A percentile compares a stretch with the other conserved stretches of the same genome.
Evolutionary conservation across 306 rosid genomes (phyloP).

Genomic region (Clitoria ternatea): DNA sequence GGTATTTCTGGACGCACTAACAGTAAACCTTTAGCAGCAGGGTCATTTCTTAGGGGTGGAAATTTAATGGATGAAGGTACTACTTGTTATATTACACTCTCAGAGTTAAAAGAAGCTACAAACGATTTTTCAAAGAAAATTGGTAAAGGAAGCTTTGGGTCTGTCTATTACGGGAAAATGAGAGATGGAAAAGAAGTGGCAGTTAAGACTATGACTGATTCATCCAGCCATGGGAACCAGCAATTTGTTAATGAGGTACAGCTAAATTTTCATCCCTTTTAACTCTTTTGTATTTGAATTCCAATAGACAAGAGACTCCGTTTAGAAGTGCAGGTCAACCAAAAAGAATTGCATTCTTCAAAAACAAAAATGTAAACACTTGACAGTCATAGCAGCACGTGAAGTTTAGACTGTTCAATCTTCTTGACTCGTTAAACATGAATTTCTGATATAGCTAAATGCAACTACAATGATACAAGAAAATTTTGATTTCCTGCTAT

Average conservation of each 20-base stretch:
- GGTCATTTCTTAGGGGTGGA: slow-evolving; percentile 48
- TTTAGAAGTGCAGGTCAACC: neutral
- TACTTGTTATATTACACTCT: slow-evolving; percentile 57
- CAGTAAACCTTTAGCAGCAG: slow-evolving; percentile 46
- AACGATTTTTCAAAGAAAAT: slow-evolving; percentile 58
- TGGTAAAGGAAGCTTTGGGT: slow-evolving; percentile 89
- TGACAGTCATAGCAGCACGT: neutral
- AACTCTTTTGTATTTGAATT: neutral
- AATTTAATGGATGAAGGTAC: slow-evolving; percentile 64
- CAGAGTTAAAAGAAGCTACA: slow-evolving; percentile 70
- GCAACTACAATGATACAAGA: neutral
- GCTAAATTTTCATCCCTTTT: slow-evolving; percentile 14
- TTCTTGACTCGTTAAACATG: too few species aligned
- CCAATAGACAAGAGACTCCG: neutral
- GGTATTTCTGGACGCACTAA: slow-evolving; percentile 49
- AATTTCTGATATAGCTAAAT: neutral
- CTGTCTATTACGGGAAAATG: slow-evolving; percentile 84
- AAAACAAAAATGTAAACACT: neutral
- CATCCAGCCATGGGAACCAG: slow-evolving; percentile 55
- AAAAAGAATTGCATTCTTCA: slow-evolving; percentile 1
- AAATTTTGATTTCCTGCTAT: slow-evolving; percentile 12
- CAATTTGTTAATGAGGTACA: slow-evolving; percentile 79
- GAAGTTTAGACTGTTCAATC: too few species aligned
- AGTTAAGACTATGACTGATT: slow-evolving; percentile 75
- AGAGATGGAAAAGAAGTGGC: slow-evolving; percentile 87